These are phyloP conservation scores for Syncephalastrum monosporum DNA, from an alignment of 371 early-diverging fungal genomes.

Conservation along the genomic window DNA sequence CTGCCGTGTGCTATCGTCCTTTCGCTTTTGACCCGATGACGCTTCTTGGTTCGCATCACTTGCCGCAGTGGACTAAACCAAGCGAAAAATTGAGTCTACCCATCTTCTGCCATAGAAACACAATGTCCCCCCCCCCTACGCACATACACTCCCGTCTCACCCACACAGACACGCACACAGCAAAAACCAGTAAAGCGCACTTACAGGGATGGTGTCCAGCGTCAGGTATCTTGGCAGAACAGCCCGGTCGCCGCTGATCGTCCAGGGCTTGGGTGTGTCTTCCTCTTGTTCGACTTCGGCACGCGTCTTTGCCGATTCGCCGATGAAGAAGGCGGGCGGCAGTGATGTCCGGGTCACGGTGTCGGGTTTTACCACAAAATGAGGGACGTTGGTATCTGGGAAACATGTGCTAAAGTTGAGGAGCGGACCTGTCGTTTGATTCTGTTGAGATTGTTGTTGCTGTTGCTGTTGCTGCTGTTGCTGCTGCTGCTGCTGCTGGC, in stretches of 20 bases:
- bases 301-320: constrained; percentile 5
- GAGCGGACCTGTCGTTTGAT: constrained; percentile 8
- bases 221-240: constrained; percentile 24
- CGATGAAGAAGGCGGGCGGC: constrained; percentile 8
- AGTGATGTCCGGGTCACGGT: constrained; percentile 11
- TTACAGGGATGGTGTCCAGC: constrained; percentile 8
- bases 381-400: constrained; percentile 25
- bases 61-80: background rate
- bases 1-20: constrained; percentile 2
- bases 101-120: background rate
- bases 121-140: too few relatives aligned
- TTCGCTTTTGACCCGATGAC: background rate
- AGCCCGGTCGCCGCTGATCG: constrained; percentile 13
- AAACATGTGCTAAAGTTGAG: constrained; percentile 20
- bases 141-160: too few relatives aligned
- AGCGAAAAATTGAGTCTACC: background rate
- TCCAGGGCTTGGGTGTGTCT: background rate
- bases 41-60: background rate
- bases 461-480: constrained; percentile 15
- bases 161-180: too few relatives aligned
- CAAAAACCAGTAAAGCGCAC: background rate
- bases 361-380: constrained; percentile 17
- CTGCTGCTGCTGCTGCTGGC: constrained; percentile 16
- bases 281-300: background rate
- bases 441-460: constrained; percentile 24